Conservation (phyloP, 352 stramenopile genomes). For the Phytophthora crassamura region DNA sequence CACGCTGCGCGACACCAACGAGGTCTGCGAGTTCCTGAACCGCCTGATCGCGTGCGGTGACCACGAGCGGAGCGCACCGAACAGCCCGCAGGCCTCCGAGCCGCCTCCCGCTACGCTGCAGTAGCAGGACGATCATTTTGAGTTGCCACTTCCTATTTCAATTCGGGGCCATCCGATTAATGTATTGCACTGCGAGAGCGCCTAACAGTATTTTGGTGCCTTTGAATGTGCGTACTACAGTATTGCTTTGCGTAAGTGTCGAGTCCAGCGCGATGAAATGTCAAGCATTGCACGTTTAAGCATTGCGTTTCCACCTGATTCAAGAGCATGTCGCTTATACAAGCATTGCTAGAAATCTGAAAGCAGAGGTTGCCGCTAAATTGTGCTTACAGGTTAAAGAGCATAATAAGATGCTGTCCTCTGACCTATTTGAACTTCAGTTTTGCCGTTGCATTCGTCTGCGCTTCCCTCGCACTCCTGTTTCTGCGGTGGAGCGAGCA, state of each 20-base stretch:
- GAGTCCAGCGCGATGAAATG: background rate
- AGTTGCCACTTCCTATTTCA: background rate
- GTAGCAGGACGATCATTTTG: slow-evolving; percentile 11
- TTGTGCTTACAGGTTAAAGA: background rate
- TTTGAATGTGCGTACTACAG: background rate
- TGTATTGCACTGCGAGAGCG: slow-evolving; percentile 9
- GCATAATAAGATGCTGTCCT: background rate
- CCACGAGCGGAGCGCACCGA: slow-evolving; percentile 30
- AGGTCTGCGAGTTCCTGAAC: slow-evolving; percentile 82
- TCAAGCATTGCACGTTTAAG: background rate
- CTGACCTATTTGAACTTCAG: slow-evolving; percentile 32
- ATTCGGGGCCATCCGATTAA: slow-evolving; percentile 5
- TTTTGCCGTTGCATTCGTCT: slow-evolving; percentile 12
- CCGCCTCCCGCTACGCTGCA: slow-evolving; percentile 3
- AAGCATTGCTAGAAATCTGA: too few relatives aligned
- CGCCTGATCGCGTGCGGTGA: slow-evolving; percentile 54
- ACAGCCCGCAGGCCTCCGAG: slow-evolving; percentile 22
- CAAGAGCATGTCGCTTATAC: slow-evolving; percentile 1
- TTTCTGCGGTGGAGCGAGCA: slow-evolving; percentile 29
- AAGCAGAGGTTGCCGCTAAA: too few relatives aligned
- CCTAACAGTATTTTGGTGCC: too few relatives aligned
- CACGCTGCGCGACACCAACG: slow-evolving; percentile 77
- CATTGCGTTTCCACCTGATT: slow-evolving; percentile 25
- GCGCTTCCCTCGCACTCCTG: slow-evolving; percentile 24
- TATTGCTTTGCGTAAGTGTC: background rate